Base-by-base conservation (phyloP, 352 stramenopile genomes). In the Pythium grandisporangium region DNA sequence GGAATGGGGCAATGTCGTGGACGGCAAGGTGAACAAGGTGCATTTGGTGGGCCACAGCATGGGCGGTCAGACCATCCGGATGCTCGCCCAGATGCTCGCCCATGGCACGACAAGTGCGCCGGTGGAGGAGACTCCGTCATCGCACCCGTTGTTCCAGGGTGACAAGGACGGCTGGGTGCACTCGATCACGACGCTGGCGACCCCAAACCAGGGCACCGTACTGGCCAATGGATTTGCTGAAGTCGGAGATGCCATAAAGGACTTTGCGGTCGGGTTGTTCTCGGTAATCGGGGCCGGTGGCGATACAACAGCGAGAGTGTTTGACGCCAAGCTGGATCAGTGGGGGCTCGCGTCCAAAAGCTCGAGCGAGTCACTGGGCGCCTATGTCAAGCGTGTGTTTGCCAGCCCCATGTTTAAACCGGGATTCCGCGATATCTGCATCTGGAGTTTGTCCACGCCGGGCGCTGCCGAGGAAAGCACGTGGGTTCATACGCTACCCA, bases 41-140 rank as follows among this genome's bases (percentile, higher is more conserved):
- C 72, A 86, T 39, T 45, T 89, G 13, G 13, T 89, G 2, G 72
- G 76, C 16, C 76, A 89, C 69, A 82, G 66, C 27, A 86, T 89
- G 72, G 76, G 76, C 29, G 76, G 76, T 12, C 66, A 79, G 47
- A 89, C 76, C 10, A 58, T 84, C 16, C 68, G 76, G 30, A 89
- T 85, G 70, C 55, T 89, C 10, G 45, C 72, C 19, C 66, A 86
- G 52, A 19, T 89, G 19, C 59, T 86, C 0, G 39, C 45, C 14
- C 54, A 84, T 6, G 76, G 76, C 7, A 62, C 47, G 0, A 61
- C 44, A 5, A 67, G 66, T 0, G 61, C 73, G 1, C 70, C 61
- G 0, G 52, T 62, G 12, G 38, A 37, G 2, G 57, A 75, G 30
- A 38, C 42, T 14, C 20, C 63, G 2, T 47, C 54, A 14, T 61